Percentiles rank a stretch among this genome's conserved stretches.
phyloP scores from a whole-genome alignment of 306 rosid genomes.

The Acacia acuminata region DNA sequence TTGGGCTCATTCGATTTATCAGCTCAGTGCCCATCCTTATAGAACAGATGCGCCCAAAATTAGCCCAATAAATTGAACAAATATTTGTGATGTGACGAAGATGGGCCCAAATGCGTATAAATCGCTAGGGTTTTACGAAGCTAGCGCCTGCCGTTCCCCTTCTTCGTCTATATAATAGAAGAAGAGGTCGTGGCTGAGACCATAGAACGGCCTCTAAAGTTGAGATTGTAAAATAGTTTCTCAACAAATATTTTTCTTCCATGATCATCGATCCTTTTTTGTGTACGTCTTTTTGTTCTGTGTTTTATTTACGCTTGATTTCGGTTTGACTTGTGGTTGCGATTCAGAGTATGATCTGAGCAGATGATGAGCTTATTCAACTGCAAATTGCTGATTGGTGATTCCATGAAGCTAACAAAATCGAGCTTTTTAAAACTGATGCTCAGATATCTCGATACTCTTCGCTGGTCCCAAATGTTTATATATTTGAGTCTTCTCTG shows the following conservation, averaged over 20 bases:
- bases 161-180: neutral
- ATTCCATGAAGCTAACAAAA: neutral
- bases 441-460: neutral
- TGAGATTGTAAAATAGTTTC: neutral
- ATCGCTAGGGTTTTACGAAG: neutral
- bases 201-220: neutral
- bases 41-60: neutral
- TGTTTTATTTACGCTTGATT: neutral
- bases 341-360: neutral
- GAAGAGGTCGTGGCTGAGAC: neutral
- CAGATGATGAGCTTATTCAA: constrained; percentile 1
- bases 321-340: neutral
- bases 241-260: neutral
- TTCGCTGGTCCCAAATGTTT: neutral
- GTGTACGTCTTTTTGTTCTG: neutral
- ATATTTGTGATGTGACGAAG: neutral
- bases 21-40: neutral
- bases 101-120: neutral
- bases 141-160: neutral
- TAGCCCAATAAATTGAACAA: neutral
- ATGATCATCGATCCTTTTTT: neutral
- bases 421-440: constrained; percentile 10
- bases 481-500: neutral
- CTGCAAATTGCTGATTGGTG: neutral
- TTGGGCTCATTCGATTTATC: neutral